A percentile compares a stretch with the other conserved stretches of the same genome.
phyloP scores from a whole-genome alignment of 352 stramenopile genomes.

The Globisporangium irregulare region DNA sequence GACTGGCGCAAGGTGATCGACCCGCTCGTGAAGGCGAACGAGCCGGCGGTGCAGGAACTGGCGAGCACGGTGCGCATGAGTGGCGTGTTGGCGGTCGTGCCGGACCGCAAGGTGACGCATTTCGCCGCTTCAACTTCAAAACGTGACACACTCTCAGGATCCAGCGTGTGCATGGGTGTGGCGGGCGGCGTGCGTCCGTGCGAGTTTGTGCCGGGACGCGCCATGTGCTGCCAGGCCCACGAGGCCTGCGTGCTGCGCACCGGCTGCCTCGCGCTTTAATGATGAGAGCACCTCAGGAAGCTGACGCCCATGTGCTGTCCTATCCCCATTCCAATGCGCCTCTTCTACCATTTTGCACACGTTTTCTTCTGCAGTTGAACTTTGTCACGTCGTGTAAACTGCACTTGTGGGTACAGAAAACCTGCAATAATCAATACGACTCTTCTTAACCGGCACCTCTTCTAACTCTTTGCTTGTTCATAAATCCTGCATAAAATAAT shows the following conservation, averaged over 20 bases:
- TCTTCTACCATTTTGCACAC: background rate
- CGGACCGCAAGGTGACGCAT: constrained; percentile 58
- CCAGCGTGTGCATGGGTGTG: constrained; percentile 35
- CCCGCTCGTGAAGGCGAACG: constrained; percentile 36
- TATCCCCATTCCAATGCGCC: background rate
- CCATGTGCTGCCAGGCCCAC: constrained; percentile 70
- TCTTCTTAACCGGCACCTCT: background rate
- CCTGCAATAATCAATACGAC: background rate
- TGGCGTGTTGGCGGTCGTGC: constrained; percentile 34
- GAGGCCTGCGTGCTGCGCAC: constrained; percentile 66
- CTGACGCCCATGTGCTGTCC: background rate
- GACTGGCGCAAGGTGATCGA: constrained; percentile 61
- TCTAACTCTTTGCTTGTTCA: background rate
- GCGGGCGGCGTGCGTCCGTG: constrained; percentile 45
- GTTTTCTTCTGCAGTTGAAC: background rate
- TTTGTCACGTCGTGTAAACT: background rate
- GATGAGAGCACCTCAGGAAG: constrained; percentile 7
- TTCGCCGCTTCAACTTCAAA: constrained; percentile 23
- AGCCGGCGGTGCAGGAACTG: constrained; percentile 11
- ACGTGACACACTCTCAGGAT: constrained; percentile 29
- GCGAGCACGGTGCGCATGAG: constrained; percentile 30
- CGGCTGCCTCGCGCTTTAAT: constrained; percentile 44
- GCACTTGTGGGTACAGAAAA: background rate
- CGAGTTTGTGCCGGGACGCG: constrained; percentile 57
- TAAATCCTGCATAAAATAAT: background rate